A percentile compares a stretch with the other conserved stretches of the same genome.
Evolutionary conservation across 176 grass and related monocot species (phyloP).

Genomic region (Oryza meyeriana): DNA sequence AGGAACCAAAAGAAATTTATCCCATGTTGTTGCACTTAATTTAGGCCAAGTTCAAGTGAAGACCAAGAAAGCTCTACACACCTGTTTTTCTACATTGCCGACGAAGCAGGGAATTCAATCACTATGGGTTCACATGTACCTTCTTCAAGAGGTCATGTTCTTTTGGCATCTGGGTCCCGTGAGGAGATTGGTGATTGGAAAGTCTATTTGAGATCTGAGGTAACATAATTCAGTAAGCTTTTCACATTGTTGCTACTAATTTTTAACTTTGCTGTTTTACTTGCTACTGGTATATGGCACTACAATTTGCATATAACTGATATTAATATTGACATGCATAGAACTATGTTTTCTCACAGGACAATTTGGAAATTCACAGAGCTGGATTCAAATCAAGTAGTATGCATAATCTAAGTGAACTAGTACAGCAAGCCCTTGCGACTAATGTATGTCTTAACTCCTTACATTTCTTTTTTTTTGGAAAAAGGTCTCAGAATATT

Average conservation of each 20-base stretch:
- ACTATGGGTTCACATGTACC: constrained; percentile 48
- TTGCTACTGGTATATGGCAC: constrained; percentile 10
- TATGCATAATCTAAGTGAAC: constrained; percentile 94
- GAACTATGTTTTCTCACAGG: constrained; percentile 45
- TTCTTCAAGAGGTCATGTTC: constrained; percentile 57
- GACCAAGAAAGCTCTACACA: constrained; percentile 57
- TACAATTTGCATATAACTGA: constrained; percentile 19
- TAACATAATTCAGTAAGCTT: constrained; percentile 39
- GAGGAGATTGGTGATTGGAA: constrained; percentile 81
- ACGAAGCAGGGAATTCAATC: constrained; percentile 73
- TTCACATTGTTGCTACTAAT: constrained; percentile 3
- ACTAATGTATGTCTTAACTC: constrained; percentile 63
- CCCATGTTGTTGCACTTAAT: constrained; percentile 2
- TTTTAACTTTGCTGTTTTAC: constrained; percentile 4
- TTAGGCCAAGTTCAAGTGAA: constrained; percentile 63
- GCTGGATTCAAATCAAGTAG: constrained; percentile 80
- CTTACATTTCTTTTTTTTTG: constrained; percentile 32
- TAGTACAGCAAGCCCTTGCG: constrained; percentile 71
- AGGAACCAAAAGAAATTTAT: constrained; percentile 27
- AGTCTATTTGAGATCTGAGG: constrained; percentile 70
- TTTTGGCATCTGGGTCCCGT: constrained; percentile 75
- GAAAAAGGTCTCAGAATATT: background rate
- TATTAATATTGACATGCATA: constrained; percentile 23
- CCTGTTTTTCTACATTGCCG: constrained; percentile 89
- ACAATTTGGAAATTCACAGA: constrained; percentile 68